phyloP scores from a whole-genome alignment of 495 filamentous ascomycete species.

The Corynascus novoguineensis region DNA sequence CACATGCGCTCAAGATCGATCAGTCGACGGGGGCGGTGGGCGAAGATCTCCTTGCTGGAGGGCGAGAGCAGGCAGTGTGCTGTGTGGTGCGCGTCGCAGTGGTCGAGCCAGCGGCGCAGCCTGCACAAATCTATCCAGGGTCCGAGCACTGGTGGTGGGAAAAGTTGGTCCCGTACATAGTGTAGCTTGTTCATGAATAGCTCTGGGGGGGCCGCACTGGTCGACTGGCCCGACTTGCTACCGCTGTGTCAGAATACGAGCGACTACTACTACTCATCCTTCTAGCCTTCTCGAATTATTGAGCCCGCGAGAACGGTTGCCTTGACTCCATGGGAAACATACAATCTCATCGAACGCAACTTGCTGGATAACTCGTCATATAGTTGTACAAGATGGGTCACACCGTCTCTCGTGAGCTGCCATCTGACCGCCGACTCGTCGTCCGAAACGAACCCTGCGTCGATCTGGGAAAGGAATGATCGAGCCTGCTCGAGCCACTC shows the following conservation, averaged over 20 bases:
- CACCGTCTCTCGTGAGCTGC: neutral
- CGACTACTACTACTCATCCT: too few species aligned
- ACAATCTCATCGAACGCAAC: neutral
- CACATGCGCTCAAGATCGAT: neutral
- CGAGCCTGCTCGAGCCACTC: neutral
- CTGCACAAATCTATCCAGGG: neutral
- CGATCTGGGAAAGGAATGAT: neutral
- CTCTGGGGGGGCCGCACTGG: neutral
- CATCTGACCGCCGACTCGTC: neutral
- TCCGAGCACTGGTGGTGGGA: neutral
- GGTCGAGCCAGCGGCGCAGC: neutral
- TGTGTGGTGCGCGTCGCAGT: neutral
- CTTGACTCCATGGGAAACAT: too few species aligned
- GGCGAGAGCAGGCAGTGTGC: neutral
- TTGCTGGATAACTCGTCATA: neutral
- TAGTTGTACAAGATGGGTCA: neutral
- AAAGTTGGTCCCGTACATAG: neutral
- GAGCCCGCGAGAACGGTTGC: too few species aligned
- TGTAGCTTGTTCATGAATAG: neutral
- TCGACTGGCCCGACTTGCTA: neutral
- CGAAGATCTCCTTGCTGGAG: neutral
- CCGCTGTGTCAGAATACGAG: neutral
- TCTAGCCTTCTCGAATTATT: too few species aligned
- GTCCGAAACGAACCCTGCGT: neutral
- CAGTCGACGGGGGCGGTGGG: neutral